Conservation (phyloP, 2,329 filamentous ascomycete species). For the Aspergillus quadricinctus region DNA sequence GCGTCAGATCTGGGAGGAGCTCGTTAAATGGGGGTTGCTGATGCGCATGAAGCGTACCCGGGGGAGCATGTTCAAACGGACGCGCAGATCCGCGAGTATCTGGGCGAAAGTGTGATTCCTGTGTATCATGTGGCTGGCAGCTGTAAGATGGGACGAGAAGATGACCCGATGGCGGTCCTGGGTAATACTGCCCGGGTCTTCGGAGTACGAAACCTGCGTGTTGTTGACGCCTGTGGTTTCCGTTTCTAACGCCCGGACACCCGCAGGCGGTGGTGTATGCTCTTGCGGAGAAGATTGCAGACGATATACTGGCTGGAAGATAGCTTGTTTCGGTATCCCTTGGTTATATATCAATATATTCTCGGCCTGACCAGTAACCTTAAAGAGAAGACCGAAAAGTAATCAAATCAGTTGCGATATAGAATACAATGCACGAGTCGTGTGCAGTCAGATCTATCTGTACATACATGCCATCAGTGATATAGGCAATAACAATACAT, state of each 20-base stretch:
- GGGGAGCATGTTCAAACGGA: conserved; percentile 37
- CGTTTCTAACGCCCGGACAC: conserved; percentile 35
- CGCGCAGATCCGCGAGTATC: conserved; percentile 35
- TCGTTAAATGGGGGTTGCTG: conserved; percentile 14
- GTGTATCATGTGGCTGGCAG: conserved; percentile 34
- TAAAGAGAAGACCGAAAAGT: not conserved
- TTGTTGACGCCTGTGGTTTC: conserved; percentile 32
- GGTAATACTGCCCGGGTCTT: conserved; percentile 28
- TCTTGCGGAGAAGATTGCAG: conserved; percentile 38
- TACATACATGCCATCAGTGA: conserved; percentile 25
- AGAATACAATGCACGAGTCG: conserved; percentile 29
- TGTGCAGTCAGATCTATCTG: conserved; percentile 28
- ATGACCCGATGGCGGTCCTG: conserved; percentile 31
- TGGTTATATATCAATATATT: not conserved
- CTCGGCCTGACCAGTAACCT: not conserved
- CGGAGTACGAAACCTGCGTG: conserved; percentile 27
- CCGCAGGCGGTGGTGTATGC: conserved; percentile 34
- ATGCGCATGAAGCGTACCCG: conserved; percentile 32
- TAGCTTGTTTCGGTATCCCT: not conserved
- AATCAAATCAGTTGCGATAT: conserved; percentile 15
- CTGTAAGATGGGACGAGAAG: conserved; percentile 35
- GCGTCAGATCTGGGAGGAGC: conserved; percentile 31
- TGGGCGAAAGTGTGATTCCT: conserved; percentile 22
- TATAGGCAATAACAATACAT: conserved; percentile 6
- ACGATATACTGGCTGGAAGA: conserved; percentile 9